A percentile compares a stretch with the other conserved stretches of the same genome.
phyloP scores from a whole-genome alignment of 2,329 filamentous ascomycete genomes.

The Fusarium liriodendri region DNA sequence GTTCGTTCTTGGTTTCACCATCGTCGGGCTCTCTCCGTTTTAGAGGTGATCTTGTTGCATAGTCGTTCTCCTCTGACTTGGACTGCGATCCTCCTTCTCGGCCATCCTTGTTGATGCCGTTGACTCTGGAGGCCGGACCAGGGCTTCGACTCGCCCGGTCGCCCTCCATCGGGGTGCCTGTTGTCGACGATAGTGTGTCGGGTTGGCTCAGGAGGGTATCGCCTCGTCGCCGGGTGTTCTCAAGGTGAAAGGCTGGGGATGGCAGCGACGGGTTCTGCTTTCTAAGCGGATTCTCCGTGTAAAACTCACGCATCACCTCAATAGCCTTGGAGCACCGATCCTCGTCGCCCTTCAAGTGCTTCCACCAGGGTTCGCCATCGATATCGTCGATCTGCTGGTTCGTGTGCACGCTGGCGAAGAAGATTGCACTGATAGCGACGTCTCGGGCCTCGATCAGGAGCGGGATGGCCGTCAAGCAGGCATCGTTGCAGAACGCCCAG shows the following conservation, averaged over 20 bases:
- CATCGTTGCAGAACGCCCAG: slow-evolving; percentile 96
- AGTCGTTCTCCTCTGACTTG: slow-evolving; percentile 47
- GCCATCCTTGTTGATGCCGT: slow-evolving; percentile 52
- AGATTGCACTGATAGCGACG: slow-evolving; percentile 87
- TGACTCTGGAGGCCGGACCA: slow-evolving; percentile 55
- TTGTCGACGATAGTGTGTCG: slow-evolving; percentile 59
- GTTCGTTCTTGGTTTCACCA: slow-evolving; percentile 46
- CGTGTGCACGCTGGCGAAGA: slow-evolving; percentile 84
- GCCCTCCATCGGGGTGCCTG: slow-evolving; percentile 60
- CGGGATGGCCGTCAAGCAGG: slow-evolving; percentile 84
- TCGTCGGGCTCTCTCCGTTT: slow-evolving; percentile 58
- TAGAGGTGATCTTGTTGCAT: slow-evolving; percentile 50
- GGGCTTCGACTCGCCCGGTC: slow-evolving; percentile 64
- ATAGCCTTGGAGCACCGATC: slow-evolving; percentile 78
- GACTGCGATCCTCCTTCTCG: slow-evolving; percentile 48
- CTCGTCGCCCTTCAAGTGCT: slow-evolving; percentile 77
- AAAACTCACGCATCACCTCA: slow-evolving; percentile 78
- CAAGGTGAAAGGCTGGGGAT: slow-evolving; percentile 67
- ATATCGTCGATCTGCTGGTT: slow-evolving; percentile 81
- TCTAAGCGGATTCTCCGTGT: slow-evolving; percentile 71
- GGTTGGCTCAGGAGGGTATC: slow-evolving; percentile 55
- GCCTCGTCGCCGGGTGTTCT: slow-evolving; percentile 64
- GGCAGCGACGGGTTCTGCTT: slow-evolving; percentile 65
- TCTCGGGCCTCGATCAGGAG: slow-evolving; percentile 82
- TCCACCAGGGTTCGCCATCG: slow-evolving; percentile 88